Conservation (phyloP, 345 rosid species). For the Brassica juncea region DNA sequence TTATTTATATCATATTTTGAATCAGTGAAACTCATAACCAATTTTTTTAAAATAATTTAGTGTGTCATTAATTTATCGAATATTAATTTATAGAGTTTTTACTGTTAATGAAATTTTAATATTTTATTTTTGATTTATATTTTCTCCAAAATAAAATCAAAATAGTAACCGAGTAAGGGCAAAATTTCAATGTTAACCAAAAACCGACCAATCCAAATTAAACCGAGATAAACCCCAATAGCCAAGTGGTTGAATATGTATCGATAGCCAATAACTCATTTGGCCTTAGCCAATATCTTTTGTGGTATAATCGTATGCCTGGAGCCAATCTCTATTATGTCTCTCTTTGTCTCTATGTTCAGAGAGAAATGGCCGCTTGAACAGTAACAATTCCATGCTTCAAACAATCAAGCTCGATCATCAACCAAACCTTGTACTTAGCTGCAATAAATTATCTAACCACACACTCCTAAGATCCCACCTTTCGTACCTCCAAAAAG, state of each 20-base stretch:
- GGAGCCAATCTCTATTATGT: constrained; percentile 6
- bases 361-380: constrained; percentile 32
- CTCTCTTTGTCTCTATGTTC: constrained; percentile 14
- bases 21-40: no score
- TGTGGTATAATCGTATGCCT: constrained; percentile 12
- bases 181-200: background rate
- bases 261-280: constrained; percentile 19
- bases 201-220: background rate
- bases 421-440: constrained; percentile 9
- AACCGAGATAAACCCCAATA: constrained; percentile 11
- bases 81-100: no score
- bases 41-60: no score
- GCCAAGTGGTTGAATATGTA: background rate
- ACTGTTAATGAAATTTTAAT: no score
- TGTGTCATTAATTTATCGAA: no score
- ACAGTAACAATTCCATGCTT: constrained; percentile 17
- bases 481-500: constrained; percentile 12
- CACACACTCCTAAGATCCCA: constrained; percentile 9
- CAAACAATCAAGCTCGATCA: constrained; percentile 20
- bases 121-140: no score
- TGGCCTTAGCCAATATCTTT: constrained; percentile 31
- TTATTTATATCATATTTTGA: no score
- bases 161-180: no score
- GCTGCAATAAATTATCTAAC: constrained; percentile 1
- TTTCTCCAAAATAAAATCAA: no score